phyloP scores from a whole-genome alignment of 495 filamentous ascomycete genomes.

The Aspergillus panamensis region DNA sequence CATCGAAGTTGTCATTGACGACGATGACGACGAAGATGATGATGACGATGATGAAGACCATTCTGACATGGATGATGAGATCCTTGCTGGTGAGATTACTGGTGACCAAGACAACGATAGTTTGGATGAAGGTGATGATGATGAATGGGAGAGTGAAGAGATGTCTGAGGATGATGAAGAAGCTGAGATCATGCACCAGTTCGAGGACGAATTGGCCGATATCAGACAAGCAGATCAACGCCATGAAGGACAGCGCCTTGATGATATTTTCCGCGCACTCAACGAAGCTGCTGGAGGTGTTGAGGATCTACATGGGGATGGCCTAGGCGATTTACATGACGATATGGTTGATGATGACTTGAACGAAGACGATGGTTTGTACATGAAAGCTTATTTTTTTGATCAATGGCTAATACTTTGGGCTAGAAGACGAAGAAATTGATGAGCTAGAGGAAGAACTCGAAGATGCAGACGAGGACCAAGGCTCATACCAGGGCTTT shows the following conservation, averaged over 20 bases:
- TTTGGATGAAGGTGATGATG: constrained; percentile 53
- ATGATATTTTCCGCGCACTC: constrained; percentile 43
- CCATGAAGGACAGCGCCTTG: constrained; percentile 53
- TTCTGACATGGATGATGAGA: constrained; percentile 51
- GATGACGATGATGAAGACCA: constrained; percentile 67
- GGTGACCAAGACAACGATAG: constrained; percentile 65
- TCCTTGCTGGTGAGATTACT: constrained; percentile 52
- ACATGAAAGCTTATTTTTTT: constrained; percentile 4
- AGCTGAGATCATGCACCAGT: constrained; percentile 48
- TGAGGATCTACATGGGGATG: constrained; percentile 36
- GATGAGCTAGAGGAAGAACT: constrained; percentile 49
- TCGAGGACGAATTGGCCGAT: constrained; percentile 52
- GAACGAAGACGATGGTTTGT: constrained; percentile 68
- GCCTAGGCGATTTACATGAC: constrained; percentile 41
- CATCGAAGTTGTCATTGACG: constrained; percentile 82
- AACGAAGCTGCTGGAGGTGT: constrained; percentile 40
- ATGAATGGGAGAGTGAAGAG: constrained; percentile 59
- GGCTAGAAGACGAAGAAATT: constrained; percentile 50
- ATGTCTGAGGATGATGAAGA: constrained; percentile 55
- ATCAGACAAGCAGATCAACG: constrained; percentile 65
- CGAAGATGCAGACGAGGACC: constrained; percentile 48
- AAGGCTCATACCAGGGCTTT: constrained; percentile 43
- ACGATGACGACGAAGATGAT: constrained; percentile 60
- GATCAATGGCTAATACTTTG: constrained; percentile 17
- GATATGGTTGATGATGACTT: constrained; percentile 65